phyloP scores from a whole-genome alignment of 495 filamentous ascomycete species.

The Thermothielavioides terrestris region DNA sequence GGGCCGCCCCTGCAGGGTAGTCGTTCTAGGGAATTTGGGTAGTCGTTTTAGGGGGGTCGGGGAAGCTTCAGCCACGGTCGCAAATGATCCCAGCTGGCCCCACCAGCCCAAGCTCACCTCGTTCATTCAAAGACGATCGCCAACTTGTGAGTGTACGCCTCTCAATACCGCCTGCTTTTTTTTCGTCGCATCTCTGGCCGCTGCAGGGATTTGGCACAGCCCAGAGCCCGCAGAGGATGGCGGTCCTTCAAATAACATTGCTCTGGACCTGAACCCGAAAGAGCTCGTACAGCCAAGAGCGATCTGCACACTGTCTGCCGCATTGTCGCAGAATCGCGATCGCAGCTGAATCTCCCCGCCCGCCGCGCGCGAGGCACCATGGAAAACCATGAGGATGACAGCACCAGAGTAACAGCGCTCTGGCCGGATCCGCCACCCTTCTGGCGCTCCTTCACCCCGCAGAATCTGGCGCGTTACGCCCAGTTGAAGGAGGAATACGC shows the following conservation, averaged over 20 bases:
- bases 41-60: no score
- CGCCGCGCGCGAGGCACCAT: constrained; percentile 14
- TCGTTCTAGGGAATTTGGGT: no score
- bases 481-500: constrained; percentile 36
- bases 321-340: background rate
- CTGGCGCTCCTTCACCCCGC: constrained; percentile 77
- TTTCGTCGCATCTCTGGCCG: no score
- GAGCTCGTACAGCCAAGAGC: no score
- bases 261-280: no score
- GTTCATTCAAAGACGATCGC: background rate
- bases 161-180: no score
- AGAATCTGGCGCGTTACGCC: constrained; percentile 63
- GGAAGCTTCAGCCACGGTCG: constrained; percentile 16
- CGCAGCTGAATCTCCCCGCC: background rate
- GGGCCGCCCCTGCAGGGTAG: background rate
- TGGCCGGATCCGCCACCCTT: constrained; percentile 82
- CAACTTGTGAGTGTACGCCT: no score
- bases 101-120: background rate
- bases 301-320: background rate
- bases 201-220: no score
- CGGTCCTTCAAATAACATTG: no score
- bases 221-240: no score
- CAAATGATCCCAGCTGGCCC: no score
- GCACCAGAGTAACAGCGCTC: constrained; percentile 29
- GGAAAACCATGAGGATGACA: constrained; percentile 31